Base-by-base conservation (phyloP, 2,329 filamentous ascomycete species). In the Pseudogymnoascus verrucosus region DNA sequence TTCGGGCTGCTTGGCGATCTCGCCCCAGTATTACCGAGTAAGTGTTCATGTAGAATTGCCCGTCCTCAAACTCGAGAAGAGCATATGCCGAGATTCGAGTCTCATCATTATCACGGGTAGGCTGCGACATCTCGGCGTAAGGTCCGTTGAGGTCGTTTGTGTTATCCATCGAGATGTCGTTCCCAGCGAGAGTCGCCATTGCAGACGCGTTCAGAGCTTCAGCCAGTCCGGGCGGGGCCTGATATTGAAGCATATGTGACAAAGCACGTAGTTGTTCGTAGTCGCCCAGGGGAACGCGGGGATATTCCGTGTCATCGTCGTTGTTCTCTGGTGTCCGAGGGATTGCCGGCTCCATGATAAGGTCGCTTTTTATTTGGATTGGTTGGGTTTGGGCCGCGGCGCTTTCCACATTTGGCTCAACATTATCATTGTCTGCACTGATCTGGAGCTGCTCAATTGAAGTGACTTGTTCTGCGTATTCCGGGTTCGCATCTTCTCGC, bases 41-140 rank as follows among this genome's bases (percentile, higher is more conserved):
- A 1, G 88, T 91, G 61, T 86, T 90, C 85, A 93, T 89, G 75
- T 90, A 89, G 73, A 90, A 92, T 63, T 86, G 83, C 71, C 89
- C 88, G 77, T 93, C 89, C 68, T 83, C 81, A 72, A 93, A 92
- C 69, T 87, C 84, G 65, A 93, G 75, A 68, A 81, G 82, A 36
- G 81, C 82, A 69, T 79, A 84, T 42, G 80, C 82, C 28, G 75
- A 74, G 67, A 80, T 67, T 28, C 64, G 65, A 23, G 65, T 66
- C 44, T 67, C 64, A 40, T 65, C 65, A 26, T 61, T 21, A 12
- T 63, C 47, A 34, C 61, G 63, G 31, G 65, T 61, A 14, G 65
- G 44, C n/a, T 67, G 67, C 23, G 67, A 64, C 47, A 66, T 63
- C 12, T 67, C 69, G 7, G 68, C 61, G 39, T 66, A 66, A 57